Percentiles rank a stretch among this genome's conserved stretches.
phyloP scores from a whole-genome alignment of 1,284 basidiomycete genomes.

The Marasmius oreades region DNA sequence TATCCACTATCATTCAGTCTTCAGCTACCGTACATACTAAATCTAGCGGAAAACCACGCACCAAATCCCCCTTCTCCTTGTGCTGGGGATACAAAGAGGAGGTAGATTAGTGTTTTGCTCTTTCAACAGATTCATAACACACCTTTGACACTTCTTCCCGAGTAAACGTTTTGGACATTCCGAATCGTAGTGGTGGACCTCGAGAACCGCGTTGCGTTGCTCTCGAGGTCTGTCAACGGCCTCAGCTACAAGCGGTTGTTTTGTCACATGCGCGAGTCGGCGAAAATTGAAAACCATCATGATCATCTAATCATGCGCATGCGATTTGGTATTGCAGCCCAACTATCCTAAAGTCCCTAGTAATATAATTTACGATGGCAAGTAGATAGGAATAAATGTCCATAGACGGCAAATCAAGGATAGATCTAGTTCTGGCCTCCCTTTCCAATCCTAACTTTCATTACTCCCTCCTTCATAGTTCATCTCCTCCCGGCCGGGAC shows the following conservation, averaged over 20 bases:
- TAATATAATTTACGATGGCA: too few species aligned
- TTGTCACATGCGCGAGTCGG: too few species aligned
- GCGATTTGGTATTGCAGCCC: too few species aligned
- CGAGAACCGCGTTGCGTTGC: too few species aligned
- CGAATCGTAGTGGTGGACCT: not conserved
- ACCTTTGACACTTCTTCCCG: not conserved
- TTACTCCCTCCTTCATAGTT: not conserved
- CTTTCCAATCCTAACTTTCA: not conserved
- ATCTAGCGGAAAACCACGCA: not conserved
- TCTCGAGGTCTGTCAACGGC: too few species aligned
- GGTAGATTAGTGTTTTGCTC: not conserved
- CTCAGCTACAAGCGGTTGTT: too few species aligned
- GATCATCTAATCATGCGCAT: too few species aligned
- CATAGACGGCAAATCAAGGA: too few species aligned
- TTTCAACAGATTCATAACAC: not conserved
- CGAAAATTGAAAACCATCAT: too few species aligned
- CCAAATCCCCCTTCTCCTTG: not conserved
- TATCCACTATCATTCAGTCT: slow-evolving; percentile 63
- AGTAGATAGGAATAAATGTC: too few species aligned
- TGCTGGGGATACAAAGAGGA: not conserved
- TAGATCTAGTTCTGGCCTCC: not conserved
- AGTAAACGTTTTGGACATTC: not conserved
- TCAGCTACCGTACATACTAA: not conserved
- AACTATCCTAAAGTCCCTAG: too few species aligned
- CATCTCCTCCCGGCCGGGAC: slow-evolving; percentile 37